Conservation (phyloP, 192 early-diverging fungal species). For the Oehlia diaphana region DNA sequence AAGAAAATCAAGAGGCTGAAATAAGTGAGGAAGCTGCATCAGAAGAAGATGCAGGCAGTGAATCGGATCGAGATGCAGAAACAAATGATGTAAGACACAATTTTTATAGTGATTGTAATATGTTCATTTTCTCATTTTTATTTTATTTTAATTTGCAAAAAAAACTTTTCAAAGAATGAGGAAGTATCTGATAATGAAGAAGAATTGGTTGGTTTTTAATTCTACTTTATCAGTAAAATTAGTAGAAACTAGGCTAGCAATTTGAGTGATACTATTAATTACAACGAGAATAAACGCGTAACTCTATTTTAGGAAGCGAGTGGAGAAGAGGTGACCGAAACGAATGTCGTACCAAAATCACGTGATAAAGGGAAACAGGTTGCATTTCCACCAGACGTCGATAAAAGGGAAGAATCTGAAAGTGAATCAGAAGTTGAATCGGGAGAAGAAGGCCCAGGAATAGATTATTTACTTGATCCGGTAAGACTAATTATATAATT, state of each 20-base stretch:
- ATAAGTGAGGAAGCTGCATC: background rate
- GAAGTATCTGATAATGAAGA: slow-evolving; percentile 26
- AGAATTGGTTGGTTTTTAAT: slow-evolving; percentile 3
- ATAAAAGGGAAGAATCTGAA: background rate
- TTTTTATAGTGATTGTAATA: background rate
- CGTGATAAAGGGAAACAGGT: slow-evolving; percentile 25
- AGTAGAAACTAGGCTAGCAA: background rate
- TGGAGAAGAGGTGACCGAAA: background rate
- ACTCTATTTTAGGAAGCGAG: slow-evolving; percentile 12
- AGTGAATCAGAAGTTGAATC: slow-evolving; percentile 6
- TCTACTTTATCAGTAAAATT: background rate
- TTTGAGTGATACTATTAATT: background rate
- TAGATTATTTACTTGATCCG: background rate
- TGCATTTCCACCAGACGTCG: slow-evolving; percentile 13
- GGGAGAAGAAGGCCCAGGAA: background rate
- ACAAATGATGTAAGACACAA: background rate
- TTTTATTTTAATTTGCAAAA: background rate
- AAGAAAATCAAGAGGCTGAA: background rate
- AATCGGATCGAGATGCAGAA: background rate
- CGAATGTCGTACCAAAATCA: background rate
- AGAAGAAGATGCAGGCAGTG: background rate
- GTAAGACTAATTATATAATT: background rate
- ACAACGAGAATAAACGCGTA: background rate
- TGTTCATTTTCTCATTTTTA: background rate
- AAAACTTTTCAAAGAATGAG: background rate